Evolutionary conservation across 257 asterid genomes (phyloP), one percentile per base, ranked within the genome.

Genomic region (Capsicum pubescens): DNA sequence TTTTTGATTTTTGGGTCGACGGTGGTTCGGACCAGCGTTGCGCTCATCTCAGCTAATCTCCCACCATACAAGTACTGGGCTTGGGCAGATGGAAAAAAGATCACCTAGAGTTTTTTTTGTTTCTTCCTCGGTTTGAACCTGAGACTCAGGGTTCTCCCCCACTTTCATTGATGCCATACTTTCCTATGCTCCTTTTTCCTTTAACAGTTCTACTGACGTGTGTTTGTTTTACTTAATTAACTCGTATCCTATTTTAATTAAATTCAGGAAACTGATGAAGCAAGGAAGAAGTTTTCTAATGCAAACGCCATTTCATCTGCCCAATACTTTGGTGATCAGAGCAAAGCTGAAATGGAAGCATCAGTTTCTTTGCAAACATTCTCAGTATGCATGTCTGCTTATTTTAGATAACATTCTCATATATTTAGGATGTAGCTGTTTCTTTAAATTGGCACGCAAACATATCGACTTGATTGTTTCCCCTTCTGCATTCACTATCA

Each of bases 271-370:
- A 91, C 92, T 10, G 99, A 97, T 87, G 99, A 97, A 87, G 99
- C 99, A 14, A 92, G 99, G 91, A 97, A 95, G 95, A 97, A 97
- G 88, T 97, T 97, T 89, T 84, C 97, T 35, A 95, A 93, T 89
- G 99, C 99, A 32, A 97, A 97, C 88, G 91, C 99, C 50, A 97
- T 97, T 80, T 97, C 99, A 79, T 97, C 99, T 11, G 98, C 99
- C 70, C 99, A 97, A 91, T 97, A 67, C 89, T 97, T 91, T n/a
- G 97, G 99, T 84, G 93, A 85, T 87, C 95, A 87, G 85, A 90
- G 87, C 89, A 92, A 89, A 86, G 90, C 89, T 84, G 97, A 93
- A 69, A 42, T 84, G 70, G 99, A 92, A 46, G 89, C 95, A 70
- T 91, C 98, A 80, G 93, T 86, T 82, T 86, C 98, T 77, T 90